Percentiles rank a stretch among this genome's conserved stretches.
Conservation (phyloP, 805 yeast species). For the Wickerhamomyces queroliae region DNA sequence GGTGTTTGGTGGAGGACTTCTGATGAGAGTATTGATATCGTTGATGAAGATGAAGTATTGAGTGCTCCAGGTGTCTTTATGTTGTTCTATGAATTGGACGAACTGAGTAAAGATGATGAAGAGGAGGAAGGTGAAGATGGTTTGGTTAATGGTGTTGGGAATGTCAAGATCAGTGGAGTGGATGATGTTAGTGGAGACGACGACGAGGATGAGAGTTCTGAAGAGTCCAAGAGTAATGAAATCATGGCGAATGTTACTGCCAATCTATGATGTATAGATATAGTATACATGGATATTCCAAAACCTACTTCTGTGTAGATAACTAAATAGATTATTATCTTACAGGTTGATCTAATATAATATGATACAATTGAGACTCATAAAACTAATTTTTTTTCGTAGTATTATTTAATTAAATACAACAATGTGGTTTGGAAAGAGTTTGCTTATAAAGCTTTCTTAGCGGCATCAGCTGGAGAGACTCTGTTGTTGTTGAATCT, state of each 20-base stretch:
- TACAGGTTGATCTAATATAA: no score
- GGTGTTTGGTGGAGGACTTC: constrained; percentile 95
- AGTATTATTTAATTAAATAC: no score
- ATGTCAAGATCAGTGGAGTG: background rate
- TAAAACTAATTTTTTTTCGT: no score
- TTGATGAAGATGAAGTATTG: constrained; percentile 75
- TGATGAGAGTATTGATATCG: constrained; percentile 81
- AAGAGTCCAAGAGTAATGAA: background rate
- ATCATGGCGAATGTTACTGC: background rate
- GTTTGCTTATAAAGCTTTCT: constrained; percentile 61
- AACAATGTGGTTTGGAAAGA: no score
- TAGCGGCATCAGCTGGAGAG: constrained; percentile 96
- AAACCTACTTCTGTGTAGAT: no score
- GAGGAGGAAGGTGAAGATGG: constrained; percentile 8
- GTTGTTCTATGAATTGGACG: constrained; percentile 75
- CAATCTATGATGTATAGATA: no score
- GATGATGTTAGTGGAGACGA: background rate
- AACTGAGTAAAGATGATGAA: constrained; percentile 22
- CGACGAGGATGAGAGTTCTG: background rate
- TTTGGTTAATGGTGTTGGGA: background rate
- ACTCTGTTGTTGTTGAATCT: constrained; percentile 97
- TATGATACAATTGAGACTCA: no score
- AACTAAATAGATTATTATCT: no score
- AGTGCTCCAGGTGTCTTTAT: constrained; percentile 84
- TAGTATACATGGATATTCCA: no score